Conservation (phyloP, 345 rosid species). For the Bruguiera sexangula region DNA sequence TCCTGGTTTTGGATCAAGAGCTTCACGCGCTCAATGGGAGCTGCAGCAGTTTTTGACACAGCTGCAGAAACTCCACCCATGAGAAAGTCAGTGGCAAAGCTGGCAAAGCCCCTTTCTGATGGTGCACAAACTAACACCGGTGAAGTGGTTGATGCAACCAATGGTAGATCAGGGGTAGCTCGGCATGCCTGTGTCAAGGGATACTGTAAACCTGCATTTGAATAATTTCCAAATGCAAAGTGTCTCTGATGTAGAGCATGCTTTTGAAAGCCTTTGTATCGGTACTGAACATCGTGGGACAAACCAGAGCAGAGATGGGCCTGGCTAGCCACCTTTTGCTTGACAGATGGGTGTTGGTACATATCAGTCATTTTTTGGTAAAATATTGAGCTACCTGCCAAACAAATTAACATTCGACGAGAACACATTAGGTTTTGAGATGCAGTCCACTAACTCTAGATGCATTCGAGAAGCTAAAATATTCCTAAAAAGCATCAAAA, state of each 20-base stretch:
- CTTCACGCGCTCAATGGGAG: constrained; percentile 28
- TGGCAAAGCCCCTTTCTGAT: constrained; percentile 13
- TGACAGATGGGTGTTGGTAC: constrained; percentile 2
- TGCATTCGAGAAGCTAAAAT: too few relatives aligned
- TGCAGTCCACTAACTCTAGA: too few relatives aligned
- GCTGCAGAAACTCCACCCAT: constrained; percentile 33
- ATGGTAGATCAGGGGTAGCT: constrained; percentile 6
- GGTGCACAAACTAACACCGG: constrained; percentile 19
- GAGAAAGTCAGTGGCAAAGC: constrained; percentile 24
- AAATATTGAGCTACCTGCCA: background rate
- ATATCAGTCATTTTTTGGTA: constrained; percentile 16
- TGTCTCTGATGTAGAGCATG: constrained; percentile 21
- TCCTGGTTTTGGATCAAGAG: constrained; percentile 22
- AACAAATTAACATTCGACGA: background rate
- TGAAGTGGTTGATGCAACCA: constrained; percentile 3
- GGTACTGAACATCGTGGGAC: constrained; percentile 19
- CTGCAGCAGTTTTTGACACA: constrained; percentile 28
- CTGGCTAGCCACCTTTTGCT: constrained; percentile 18
- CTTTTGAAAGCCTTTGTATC: constrained; percentile 24
- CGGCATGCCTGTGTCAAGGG: constrained; percentile 6
- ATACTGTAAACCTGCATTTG: constrained; percentile 20
- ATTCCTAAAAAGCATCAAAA: too few relatives aligned
- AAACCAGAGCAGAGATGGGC: constrained; percentile 10
- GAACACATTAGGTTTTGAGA: too few relatives aligned
- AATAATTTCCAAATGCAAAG: constrained; percentile 25